Percentiles rank a stretch among this genome's conserved stretches.
Evolutionary conservation across 805 yeast genomes (phyloP).

Genomic region (Lachancea sp.): DNA sequence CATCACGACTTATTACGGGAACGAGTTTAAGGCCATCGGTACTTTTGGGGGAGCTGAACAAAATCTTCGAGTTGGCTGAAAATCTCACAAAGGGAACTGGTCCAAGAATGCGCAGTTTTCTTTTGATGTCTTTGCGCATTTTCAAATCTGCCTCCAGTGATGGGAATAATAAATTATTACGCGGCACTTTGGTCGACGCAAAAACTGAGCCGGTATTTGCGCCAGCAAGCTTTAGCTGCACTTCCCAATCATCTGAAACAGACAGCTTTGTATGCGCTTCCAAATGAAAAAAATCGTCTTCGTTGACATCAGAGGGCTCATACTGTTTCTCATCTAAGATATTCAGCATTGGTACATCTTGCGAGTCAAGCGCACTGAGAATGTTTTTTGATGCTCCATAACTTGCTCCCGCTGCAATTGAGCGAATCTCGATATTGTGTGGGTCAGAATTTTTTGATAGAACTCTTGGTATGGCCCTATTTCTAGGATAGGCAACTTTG

Average conservation of each 20-base stretch:
- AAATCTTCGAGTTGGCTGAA: slow-evolving; percentile 14
- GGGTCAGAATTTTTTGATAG: not conserved
- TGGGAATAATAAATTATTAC: slow-evolving; percentile 35
- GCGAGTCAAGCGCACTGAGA: slow-evolving; percentile 6
- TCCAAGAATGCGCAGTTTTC: slow-evolving; percentile 13
- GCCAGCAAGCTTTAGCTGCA: slow-evolving; percentile 51
- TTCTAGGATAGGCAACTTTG: slow-evolving; percentile 5
- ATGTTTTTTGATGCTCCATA: not conserved
- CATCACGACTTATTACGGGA: too few relatives aligned
- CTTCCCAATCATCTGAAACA: slow-evolving; percentile 55
- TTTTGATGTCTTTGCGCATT: slow-evolving; percentile 22
- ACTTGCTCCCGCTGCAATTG: not conserved
- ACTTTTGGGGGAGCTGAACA: slow-evolving; percentile 11
- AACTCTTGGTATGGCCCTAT: not conserved
- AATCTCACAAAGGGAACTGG: slow-evolving; percentile 17
- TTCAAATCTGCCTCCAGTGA: slow-evolving; percentile 32
- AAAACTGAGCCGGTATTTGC: slow-evolving; percentile 29
- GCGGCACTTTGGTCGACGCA: slow-evolving; percentile 15
- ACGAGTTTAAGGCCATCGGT: slow-evolving; percentile 1
- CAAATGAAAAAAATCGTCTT: slow-evolving; percentile 40
- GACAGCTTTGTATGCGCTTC: slow-evolving; percentile 43
- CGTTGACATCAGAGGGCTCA: slow-evolving; percentile 55
- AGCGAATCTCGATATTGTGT: not conserved
- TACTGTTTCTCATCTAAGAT: slow-evolving; percentile 57
- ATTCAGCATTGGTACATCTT: slow-evolving; percentile 25